Evolutionary conservation across 805 yeast genomes (phyloP).

Genomic region (Torulaspora indica): DNA sequence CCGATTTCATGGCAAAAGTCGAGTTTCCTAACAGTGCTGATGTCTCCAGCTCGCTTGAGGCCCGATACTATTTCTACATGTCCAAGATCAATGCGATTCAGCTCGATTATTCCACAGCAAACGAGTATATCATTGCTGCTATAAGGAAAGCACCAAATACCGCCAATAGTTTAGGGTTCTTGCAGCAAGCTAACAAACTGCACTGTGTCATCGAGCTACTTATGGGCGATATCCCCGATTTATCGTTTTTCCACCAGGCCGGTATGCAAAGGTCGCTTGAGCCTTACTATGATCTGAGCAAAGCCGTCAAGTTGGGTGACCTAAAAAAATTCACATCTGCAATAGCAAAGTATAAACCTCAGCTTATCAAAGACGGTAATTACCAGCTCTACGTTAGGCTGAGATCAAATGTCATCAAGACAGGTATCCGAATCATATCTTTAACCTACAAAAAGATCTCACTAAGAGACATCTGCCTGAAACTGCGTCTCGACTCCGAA

Average conservation of each 20-base stretch:
- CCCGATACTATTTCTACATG: constrained; percentile 85
- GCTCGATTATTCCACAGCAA: constrained; percentile 85
- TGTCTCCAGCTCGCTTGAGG: constrained; percentile 82
- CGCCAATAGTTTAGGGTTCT: constrained; percentile 73
- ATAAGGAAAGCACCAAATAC: constrained; percentile 95
- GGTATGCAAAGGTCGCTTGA: constrained; percentile 54
- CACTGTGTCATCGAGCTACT: constrained; percentile 83
- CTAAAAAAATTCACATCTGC: constrained; percentile 72
- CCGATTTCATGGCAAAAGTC: constrained; percentile 81
- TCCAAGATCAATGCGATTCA: constrained; percentile 91
- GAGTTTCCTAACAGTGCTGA: constrained; percentile 67
- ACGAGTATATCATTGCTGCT: constrained; percentile 88
- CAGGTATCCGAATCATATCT: constrained; percentile 92
- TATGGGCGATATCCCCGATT: constrained; percentile 95
- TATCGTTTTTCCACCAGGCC: constrained; percentile 69
- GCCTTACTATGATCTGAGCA: constrained; percentile 83
- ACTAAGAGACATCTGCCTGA: constrained; percentile 87
- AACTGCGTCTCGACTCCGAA: constrained; percentile 87
- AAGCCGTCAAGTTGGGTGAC: constrained; percentile 91
- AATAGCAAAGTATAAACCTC: constrained; percentile 54
- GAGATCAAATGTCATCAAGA: constrained; percentile 94
- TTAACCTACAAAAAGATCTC: constrained; percentile 87
- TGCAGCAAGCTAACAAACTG: constrained; percentile 85
- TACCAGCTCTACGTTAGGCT: constrained; percentile 80
- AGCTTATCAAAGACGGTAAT: constrained; percentile 69